These are phyloP conservation scores for Cordyceps tenuipes DNA, from an alignment of 2,329 filamentous ascomycete genomes.

Conservation along the genomic window DNA sequence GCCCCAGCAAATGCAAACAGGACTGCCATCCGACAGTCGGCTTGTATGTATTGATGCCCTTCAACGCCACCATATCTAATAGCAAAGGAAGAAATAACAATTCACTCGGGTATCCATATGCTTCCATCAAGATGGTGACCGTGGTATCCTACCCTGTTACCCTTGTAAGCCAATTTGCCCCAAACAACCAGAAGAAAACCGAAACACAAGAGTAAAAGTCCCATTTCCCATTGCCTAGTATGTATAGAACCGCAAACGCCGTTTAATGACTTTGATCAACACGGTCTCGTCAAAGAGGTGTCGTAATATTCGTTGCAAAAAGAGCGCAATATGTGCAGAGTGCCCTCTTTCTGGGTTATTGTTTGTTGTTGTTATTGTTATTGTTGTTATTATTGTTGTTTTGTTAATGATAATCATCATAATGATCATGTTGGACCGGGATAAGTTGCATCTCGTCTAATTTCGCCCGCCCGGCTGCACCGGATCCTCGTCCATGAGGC, in stretches of 20 bases:
- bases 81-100: slow-evolving; percentile 1
- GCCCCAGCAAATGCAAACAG: neutral
- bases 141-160: slow-evolving; percentile 1
- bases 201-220: neutral
- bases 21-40: neutral
- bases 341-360: neutral
- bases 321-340: slow-evolving; percentile 3
- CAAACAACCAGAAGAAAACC: neutral
- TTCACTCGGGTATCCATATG: slow-evolving; percentile 11
- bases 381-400: neutral
- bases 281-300: slow-evolving; percentile 8
- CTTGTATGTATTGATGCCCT: slow-evolving; percentile 1
- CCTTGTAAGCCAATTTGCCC: slow-evolving; percentile 9
- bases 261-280: slow-evolving; percentile 11
- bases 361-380: neutral
- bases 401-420: neutral
- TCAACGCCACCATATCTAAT: slow-evolving; percentile 4
- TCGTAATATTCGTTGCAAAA: slow-evolving; percentile 10
- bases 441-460: neutral
- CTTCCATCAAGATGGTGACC: slow-evolving; percentile 1
- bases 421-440: neutral
- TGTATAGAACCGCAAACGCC: slow-evolving; percentile 2
- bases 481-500: slow-evolving; percentile 82
- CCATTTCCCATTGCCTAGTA: neutral
- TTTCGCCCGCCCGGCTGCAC: neutral